phyloP scores from a whole-genome alignment of 768 basidiomycete species.

The Trametes villosa region DNA sequence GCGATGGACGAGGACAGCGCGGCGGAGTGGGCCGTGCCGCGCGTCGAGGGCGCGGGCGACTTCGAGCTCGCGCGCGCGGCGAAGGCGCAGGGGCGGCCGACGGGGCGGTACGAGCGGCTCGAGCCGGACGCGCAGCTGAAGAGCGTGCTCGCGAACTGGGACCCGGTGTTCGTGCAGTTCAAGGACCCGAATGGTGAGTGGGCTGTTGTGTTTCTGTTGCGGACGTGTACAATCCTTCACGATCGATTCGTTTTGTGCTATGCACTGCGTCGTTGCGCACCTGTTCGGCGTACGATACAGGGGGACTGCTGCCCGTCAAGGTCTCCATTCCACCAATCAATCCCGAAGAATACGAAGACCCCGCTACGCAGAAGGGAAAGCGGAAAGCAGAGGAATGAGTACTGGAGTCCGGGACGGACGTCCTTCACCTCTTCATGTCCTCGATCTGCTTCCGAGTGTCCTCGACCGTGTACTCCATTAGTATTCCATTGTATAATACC shows the following conservation, averaged over 20 bases:
- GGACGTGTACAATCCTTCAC: slow-evolving; percentile 8
- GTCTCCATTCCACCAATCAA: slow-evolving; percentile 59
- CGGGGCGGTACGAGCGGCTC: slow-evolving; percentile 57
- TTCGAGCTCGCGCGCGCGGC: slow-evolving; percentile 67
- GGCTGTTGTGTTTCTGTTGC: background rate
- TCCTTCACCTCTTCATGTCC: background rate
- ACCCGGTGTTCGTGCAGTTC: slow-evolving; percentile 69
- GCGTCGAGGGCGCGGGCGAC: slow-evolving; percentile 43
- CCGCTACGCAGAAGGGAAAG: slow-evolving; percentile 59
- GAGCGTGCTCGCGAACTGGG: slow-evolving; percentile 64
- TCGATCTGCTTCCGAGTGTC: too few relatives aligned
- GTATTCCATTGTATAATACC: background rate
- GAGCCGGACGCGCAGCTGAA: slow-evolving; percentile 51
- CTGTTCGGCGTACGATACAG: slow-evolving; percentile 38
- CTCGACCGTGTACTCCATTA: too few relatives aligned
- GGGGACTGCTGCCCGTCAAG: slow-evolving; percentile 61
- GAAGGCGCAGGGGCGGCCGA: slow-evolving; percentile 54
- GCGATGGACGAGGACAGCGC: slow-evolving; percentile 27
- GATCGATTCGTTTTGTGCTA: slow-evolving; percentile 4
- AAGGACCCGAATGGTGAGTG: slow-evolving; percentile 63
- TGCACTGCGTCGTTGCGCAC: background rate
- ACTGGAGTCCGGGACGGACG: background rate
- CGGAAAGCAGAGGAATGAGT: slow-evolving; percentile 50
- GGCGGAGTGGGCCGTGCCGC: slow-evolving; percentile 42
- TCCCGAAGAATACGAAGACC: slow-evolving; percentile 58